Percentiles rank a stretch among this genome's conserved stretches.
Evolutionary conservation across 768 basidiomycete species (phyloP).

Genomic region (Lactarius tabidus): DNA sequence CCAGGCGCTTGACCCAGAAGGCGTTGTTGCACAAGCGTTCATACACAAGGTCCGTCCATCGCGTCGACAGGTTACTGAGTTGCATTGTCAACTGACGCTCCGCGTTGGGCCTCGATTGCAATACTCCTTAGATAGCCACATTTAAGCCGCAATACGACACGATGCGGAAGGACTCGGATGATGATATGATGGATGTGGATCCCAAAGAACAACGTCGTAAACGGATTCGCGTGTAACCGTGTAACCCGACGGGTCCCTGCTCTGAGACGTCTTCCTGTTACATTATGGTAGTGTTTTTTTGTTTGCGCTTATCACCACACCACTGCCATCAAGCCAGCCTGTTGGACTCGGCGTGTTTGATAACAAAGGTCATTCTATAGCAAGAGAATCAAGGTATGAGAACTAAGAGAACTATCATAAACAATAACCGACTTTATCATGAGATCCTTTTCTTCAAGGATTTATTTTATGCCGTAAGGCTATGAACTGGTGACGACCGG

Average conservation of each 20-base stretch:
- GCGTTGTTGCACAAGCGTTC: constrained; percentile 49
- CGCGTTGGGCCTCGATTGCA: not conserved
- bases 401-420: too few species aligned
- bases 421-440: too few species aligned
- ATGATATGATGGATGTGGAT: constrained; percentile 35
- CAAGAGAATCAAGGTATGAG: not conserved
- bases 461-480: too few species aligned
- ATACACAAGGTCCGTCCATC: constrained; percentile 44
- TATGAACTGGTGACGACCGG: too few species aligned
- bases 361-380: too few species aligned
- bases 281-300: not conserved
- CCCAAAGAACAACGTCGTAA: constrained; percentile 33
- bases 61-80: not conserved
- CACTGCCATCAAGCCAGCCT: not conserved
- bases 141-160: constrained; percentile 23
- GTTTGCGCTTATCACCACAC: not conserved
- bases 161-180: constrained; percentile 34
- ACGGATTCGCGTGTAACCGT: constrained; percentile 33
- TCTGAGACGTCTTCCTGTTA: not conserved
- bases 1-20: constrained; percentile 53
- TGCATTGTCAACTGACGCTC: constrained; percentile 5
- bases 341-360: too few species aligned
- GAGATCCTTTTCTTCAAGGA: too few species aligned
- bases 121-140: constrained; percentile 20
- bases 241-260: not conserved